Evolutionary conservation across 305 asterid species (phyloP).

Genomic region (Petunia hybrid): DNA sequence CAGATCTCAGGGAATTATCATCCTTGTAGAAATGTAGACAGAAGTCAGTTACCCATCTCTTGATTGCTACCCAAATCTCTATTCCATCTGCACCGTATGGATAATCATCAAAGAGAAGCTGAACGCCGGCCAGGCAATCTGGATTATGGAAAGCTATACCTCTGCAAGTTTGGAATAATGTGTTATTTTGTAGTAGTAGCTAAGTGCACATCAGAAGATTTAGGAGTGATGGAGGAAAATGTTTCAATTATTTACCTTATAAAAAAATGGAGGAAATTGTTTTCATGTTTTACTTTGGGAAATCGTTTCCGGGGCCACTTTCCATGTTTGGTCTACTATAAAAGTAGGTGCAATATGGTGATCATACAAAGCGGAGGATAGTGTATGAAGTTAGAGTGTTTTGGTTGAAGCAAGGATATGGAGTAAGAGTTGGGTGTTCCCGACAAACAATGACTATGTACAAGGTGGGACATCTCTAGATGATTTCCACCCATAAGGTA

Average conservation of each 20-base stretch:
- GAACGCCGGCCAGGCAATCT: conserved; percentile 46
- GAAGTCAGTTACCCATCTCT: conserved; percentile 55
- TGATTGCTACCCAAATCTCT: conserved; percentile 56
- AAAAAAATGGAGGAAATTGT: not conserved
- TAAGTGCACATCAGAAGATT: not conserved
- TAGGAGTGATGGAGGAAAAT: conserved; percentile 11
- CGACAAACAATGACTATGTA: not conserved
- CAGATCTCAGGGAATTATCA: conserved; percentile 47
- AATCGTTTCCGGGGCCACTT: conserved; percentile 12
- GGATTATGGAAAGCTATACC: conserved; percentile 52
- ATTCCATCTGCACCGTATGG: conserved; percentile 62
- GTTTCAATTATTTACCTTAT: not conserved
- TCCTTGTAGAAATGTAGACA: conserved; percentile 50
- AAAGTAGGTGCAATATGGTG: not conserved
- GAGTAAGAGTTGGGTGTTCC: conserved; percentile 11
- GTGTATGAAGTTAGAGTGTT: not conserved
- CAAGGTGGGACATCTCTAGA: conserved; percentile 1
- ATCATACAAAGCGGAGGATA: conserved; percentile 15
- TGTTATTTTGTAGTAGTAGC: conserved; percentile 10
- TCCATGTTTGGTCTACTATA: not conserved
- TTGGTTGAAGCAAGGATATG: not conserved
- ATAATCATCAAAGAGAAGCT: conserved; percentile 58
- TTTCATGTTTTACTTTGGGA: not conserved
- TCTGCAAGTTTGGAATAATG: conserved; percentile 42
- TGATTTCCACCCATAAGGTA: not conserved